Base-by-base conservation (phyloP, 2,329 filamentous ascomycete genomes). In the Immersiporthe knoxdaviesiana region DNA sequence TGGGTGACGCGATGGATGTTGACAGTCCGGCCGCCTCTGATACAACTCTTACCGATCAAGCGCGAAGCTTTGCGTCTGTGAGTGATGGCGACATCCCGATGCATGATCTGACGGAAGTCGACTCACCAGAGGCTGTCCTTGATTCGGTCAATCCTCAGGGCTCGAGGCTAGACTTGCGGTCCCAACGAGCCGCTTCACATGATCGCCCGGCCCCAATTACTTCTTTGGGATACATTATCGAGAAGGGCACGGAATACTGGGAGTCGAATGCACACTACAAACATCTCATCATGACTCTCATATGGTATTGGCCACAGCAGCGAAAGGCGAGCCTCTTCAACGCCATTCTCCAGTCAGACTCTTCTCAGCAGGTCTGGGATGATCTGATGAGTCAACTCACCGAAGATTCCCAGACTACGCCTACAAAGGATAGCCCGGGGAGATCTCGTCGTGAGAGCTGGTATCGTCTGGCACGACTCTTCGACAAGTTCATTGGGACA, bases 241-340 rank as follows among this genome's bases (percentile, higher is more conserved):
- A 58, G 2, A 65, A 65, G 59, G 74, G 72, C 10, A 39, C 54
- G 6, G 7, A 56, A 4, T 60, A 71, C 52, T 75, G 72, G 72
- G 66, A 70, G 27, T 21, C 39, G 0, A 52, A 35, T 2, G 21
- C 63, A 0, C 73, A 74, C 50, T 12, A 63, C 2, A 58, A 59
- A 18, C 71, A 72, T 18, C 58, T 75, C 3, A 66, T 75, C 4
- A 70, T 72, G 35, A 65, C 67, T 8, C 41, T 74, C 10, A 60
- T 75, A 3, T 69, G 0, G 6, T 54, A 63, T 1, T 65, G 52
- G 21, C 64, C 69, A 24, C 41, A n/a, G 4, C 66, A 37, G 30
- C 67, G 65, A 14, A 66, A 69, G 32, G 24, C 35, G 14, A 67
- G 44, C 1, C 8, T 72, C 3, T 65, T 72, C 14, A 30, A 68